Base-by-base conservation (phyloP, 495 filamentous ascomycete genomes). In the Lichenothelia convexa region DNA sequence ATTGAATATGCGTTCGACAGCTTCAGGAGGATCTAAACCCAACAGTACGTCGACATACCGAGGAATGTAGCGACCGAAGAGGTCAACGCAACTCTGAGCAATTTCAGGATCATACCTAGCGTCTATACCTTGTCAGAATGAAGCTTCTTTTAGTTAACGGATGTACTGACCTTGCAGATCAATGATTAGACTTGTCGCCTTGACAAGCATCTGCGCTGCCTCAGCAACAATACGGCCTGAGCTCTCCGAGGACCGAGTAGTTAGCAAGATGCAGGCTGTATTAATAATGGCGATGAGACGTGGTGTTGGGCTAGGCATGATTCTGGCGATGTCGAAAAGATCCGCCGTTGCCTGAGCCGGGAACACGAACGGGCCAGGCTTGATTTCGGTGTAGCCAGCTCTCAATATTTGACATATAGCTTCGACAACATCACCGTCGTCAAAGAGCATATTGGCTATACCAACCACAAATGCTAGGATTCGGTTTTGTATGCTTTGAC, bases 51-150 rank as follows among this genome's bases (percentile, higher is more conserved):
- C 50, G 19, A 67, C 58, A 46, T 85, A 76, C 44, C 67, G 73
- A 3, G 67, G 64, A 35, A 89, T 55, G 20, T 85, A 57, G 33
- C 72, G 73, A 19, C 68, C 63, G 21, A 80, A 53, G 42, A 89
- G 73, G 29, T 80, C 71, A 40, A 89, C 78, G 22, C 76, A 70
- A 40, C 73, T 78, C 44, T 87, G 73, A 3, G 78, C 64, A 18
- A 91, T 65, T 47, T 93, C 84, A 1, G 83, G 81, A 27, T 94
- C 86, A 40, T 68, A n/a, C n/a, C n/a, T n/a, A n/a, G n/a, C n/a
- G n/a, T 59, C 24, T 66, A 59, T 9, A 73, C 71, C 19, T 65
- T 68, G 67, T 39, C 5, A 18, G 42, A 24, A 11, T 39, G 31
- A 20, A 45, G 45, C 35, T 34, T 54, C n/a, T n/a, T n/a, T n/a